Evolutionary conservation across 768 basidiomycete genomes (phyloP), one percentile per base, ranked within the genome.

Genomic region (Boletus eberwhitei): DNA sequence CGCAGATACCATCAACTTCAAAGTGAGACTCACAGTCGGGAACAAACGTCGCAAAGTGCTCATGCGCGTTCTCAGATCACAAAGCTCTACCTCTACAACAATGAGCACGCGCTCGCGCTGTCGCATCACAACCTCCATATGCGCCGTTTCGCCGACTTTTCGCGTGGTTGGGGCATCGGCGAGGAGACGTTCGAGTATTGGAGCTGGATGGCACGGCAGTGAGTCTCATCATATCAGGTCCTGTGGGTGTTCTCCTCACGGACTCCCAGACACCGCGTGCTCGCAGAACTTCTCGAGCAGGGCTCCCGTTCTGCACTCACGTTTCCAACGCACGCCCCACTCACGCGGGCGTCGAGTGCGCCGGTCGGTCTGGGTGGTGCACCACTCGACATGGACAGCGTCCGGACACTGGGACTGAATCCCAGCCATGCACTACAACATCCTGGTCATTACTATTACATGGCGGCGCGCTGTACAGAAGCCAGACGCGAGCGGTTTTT

Each of bases 181-280:
- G 93, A 95, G 63, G 91, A 94, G 64, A 97, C 92, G 0, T 98
- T 91, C 60, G 97, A 98, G 68, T 98, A 87, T 66, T 98, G 96
- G 96, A 90, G 90, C 60, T 99, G 95, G 96, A 78, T 94, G 52
- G 89, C 92, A 8, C 77, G 93, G 66, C 94, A 97, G 91, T 93
- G 63, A 52, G 88, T 78, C 17, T 11, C 36, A 3, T 35, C 17
- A 17, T 5, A 21, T 9, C 26, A 9, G 17, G 1, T 55, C 11
- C 53, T 19, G 19, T 29, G 19, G 17, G 16, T 11, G 3, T 4
- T 32, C 2, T 11, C 22, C 40, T 47, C 37, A 52, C 19, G 37
- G 5, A 42, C 35, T 46, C 2, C 26, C 56, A 96, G 93, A 65
- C 85, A 97, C 64, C 88, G 95, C 8, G 79, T 93, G 19, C 82